Conservation (phyloP, 2,329 filamentous ascomycete genomes). For the Coniochaeta hoffmannii region DNA sequence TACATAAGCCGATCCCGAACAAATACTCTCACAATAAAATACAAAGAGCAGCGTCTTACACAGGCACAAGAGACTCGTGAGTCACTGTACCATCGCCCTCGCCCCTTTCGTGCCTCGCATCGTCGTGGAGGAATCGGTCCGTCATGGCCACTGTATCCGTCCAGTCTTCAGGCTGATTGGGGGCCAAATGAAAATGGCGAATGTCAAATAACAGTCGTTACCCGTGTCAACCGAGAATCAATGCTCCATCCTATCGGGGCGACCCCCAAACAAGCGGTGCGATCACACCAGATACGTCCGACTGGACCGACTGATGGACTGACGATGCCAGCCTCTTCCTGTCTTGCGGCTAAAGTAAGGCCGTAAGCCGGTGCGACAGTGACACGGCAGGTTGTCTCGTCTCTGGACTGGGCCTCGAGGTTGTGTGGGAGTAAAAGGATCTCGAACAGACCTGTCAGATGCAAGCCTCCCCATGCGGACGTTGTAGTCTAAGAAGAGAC, state of each 20-base stretch:
- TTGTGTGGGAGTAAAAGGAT: slow-evolving; percentile 4
- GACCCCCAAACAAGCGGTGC: no score
- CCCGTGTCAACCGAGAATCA: not conserved
- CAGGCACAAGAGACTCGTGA: not conserved
- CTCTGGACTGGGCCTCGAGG: not conserved
- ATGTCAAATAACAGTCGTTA: not conserved
- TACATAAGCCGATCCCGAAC: not conserved
- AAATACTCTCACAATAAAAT: not conserved
- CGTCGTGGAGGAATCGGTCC: not conserved
- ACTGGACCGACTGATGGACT: not conserved
- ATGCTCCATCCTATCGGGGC: no score
- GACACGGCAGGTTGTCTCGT: not conserved
- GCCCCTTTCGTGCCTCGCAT: not conserved
- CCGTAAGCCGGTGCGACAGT: slow-evolving; percentile 13
- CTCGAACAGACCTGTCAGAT: slow-evolving; percentile 14
- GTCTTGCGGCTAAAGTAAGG: slow-evolving; percentile 11
- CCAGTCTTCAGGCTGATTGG: slow-evolving; percentile 6
- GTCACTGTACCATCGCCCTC: not conserved
- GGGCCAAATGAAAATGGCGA: slow-evolving; percentile 1
- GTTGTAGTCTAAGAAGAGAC: not conserved
- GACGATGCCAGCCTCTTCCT: not conserved
- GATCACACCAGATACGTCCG: not conserved
- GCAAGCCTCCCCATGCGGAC: slow-evolving; percentile 11
- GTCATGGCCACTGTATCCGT: not conserved
- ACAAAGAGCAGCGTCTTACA: not conserved